Percentiles rank a stretch among this genome's conserved stretches.
These are phyloP conservation scores for Rhododendron mucronatum DNA, from an alignment of 148 eudicot species.

Conservation along the genomic window DNA sequence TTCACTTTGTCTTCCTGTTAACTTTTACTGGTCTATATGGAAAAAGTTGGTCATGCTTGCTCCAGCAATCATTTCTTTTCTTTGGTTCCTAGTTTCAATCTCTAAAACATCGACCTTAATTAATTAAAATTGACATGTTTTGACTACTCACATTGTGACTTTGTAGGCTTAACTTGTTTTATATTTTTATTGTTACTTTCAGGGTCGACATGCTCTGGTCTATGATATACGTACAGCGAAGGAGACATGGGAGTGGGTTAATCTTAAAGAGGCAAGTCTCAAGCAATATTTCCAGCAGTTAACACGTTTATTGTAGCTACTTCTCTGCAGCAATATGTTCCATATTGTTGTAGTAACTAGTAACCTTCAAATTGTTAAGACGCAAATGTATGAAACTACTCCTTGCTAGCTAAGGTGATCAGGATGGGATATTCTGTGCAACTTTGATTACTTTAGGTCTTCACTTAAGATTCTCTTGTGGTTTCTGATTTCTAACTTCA, in stretches of 20 bases:
- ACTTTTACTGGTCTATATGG: background rate
- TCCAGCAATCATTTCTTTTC: background rate
- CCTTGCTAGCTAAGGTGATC: background rate
- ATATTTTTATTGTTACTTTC: slow-evolving; percentile 19
- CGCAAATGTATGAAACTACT: background rate
- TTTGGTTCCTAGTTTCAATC: background rate
- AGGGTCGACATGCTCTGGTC: slow-evolving; percentile 87
- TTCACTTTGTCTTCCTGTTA: background rate
- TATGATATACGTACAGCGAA: slow-evolving; percentile 62
- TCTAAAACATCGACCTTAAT: background rate
- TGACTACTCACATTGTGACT: background rate
- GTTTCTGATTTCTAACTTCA: background rate
- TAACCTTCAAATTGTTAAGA: background rate
- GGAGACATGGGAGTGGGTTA: slow-evolving; percentile 91
- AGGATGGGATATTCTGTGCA: background rate
- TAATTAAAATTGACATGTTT: background rate
- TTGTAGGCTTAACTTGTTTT: slow-evolving; percentile 9
- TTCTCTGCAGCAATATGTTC: background rate
- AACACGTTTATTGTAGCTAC: background rate
- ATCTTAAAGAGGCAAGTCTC: slow-evolving; percentile 64
- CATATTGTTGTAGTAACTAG: background rate
- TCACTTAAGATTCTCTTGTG: background rate
- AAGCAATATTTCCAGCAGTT: background rate
- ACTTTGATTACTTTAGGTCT: background rate
- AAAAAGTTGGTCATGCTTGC: background rate